phyloP scores from a whole-genome alignment of 371 early-diverging fungal genomes.

The Mortierella polycephala region DNA sequence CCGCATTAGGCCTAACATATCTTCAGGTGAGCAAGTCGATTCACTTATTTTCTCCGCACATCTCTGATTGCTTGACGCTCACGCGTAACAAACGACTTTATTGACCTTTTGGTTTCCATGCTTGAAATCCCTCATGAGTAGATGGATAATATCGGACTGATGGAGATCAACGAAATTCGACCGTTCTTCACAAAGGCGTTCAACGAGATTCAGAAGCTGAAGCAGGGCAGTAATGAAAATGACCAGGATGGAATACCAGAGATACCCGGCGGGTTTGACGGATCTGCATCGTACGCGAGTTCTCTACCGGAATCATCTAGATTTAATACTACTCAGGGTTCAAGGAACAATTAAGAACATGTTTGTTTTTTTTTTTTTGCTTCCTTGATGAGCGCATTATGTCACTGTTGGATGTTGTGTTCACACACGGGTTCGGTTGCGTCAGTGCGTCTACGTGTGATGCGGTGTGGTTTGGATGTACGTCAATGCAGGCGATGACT shows the following conservation, averaged over 20 bases:
- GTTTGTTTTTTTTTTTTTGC: neutral
- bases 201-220: constrained; percentile 68
- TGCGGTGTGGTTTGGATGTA: too few species aligned
- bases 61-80: too few species aligned
- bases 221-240: constrained; percentile 9
- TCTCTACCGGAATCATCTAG: constrained; percentile 9
- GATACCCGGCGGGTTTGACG: neutral
- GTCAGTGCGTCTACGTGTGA: too few species aligned
- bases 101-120: neutral
- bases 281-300: neutral
- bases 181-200: constrained; percentile 87
- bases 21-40: constrained; percentile 66
- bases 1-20: constrained; percentile 70
- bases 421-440: too few species aligned
- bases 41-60: too few species aligned
- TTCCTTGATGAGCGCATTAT: neutral
- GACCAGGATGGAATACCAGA: constrained; percentile 2
- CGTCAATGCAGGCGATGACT: too few species aligned
- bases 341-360: neutral
- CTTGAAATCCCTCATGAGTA: constrained; percentile 15
- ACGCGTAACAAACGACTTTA: neutral
- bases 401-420: neutral
- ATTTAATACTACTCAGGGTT: constrained; percentile 7
- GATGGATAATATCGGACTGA: constrained; percentile 84
- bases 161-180: constrained; percentile 91